Evolutionary conservation across 768 basidiomycete genomes (phyloP).

Genomic region (Mycena vitilis): DNA sequence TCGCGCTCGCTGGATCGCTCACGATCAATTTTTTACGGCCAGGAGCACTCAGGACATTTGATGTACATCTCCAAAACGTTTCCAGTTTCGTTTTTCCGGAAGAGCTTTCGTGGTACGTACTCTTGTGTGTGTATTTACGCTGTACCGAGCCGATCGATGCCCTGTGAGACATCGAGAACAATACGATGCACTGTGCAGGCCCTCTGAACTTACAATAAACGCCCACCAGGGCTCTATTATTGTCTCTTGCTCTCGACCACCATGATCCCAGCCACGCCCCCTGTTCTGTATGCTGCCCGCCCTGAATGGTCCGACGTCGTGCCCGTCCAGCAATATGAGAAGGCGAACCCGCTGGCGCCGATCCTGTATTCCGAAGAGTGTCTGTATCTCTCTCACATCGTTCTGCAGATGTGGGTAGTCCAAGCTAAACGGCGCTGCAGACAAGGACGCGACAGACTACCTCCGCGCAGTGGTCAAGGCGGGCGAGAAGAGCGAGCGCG

Average conservation of each 20-base stretch:
- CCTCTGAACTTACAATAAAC: background rate
- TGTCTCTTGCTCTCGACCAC: slow-evolving; percentile 28
- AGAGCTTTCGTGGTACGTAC: background rate
- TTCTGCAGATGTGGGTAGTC: too few species aligned
- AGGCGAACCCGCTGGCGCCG: slow-evolving; percentile 81
- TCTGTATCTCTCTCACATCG: slow-evolving; percentile 55
- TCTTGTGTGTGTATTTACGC: slow-evolving; percentile 10
- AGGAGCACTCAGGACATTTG: too few species aligned
- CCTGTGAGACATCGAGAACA: slow-evolving; percentile 7
- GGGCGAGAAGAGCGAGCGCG: slow-evolving; percentile 84
- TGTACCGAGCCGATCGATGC: background rate
- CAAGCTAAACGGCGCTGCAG: slow-evolving; percentile 53
- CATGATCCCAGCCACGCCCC: slow-evolving; percentile 27
- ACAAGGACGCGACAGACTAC: slow-evolving; percentile 93
- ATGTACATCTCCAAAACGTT: background rate
- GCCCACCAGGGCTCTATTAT: slow-evolving; percentile 1
- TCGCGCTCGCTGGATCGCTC: background rate
- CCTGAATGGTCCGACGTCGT: slow-evolving; percentile 85
- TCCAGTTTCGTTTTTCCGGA: slow-evolving; percentile 4
- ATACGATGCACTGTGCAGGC: too few species aligned
- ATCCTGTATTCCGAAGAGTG: slow-evolving; percentile 94
- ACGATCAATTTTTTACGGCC: too few species aligned
- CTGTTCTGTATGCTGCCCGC: slow-evolving; percentile 65
- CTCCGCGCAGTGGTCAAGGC: slow-evolving; percentile 86
- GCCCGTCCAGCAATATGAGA: slow-evolving; percentile 87